phyloP scores from a whole-genome alignment of 106 monocot genomes.

The Dioscorea dumetorum region DNA sequence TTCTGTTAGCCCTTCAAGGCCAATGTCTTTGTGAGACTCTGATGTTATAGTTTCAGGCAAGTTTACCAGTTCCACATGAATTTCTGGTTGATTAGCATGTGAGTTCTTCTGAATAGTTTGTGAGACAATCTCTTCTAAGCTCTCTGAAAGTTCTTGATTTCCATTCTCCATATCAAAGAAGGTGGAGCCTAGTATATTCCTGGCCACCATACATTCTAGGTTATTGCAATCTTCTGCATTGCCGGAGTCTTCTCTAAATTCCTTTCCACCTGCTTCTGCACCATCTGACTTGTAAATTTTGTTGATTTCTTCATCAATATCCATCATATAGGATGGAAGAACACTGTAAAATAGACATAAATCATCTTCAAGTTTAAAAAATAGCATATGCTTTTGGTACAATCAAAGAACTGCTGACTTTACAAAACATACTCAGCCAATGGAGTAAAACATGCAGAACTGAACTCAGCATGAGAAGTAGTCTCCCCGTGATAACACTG shows the following conservation, averaged over 20 bases:
- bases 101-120: constrained; percentile 3
- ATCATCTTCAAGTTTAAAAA: not conserved
- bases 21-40: constrained; percentile 4
- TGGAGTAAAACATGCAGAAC: constrained; percentile 50
- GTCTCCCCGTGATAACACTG: constrained; percentile 17
- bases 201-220: not conserved
- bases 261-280: constrained; percentile 2
- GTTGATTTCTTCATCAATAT: constrained; percentile 26
- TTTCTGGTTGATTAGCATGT: constrained; percentile 1
- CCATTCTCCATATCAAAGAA: constrained; percentile 7
- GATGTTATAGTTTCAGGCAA: constrained; percentile 1
- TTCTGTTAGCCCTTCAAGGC: constrained; percentile 1
- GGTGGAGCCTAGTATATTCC: not conserved
- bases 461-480: constrained; percentile 7
- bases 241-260: constrained; percentile 6
- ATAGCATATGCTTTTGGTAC: not conserved
- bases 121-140: not conserved
- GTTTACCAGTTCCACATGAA: not conserved
- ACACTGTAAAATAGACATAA: constrained; percentile 26
- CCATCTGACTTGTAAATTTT: constrained; percentile 14
- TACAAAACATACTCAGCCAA: constrained; percentile 51
- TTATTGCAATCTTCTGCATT: constrained; percentile 7
- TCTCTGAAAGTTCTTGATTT: not conserved
- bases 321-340: constrained; percentile 35
- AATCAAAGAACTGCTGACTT: not conserved